Percentiles rank a stretch among this genome's conserved stretches.
Conservation (phyloP, 2,329 filamentous ascomycete genomes). For the Cladosporium sp. region DNA sequence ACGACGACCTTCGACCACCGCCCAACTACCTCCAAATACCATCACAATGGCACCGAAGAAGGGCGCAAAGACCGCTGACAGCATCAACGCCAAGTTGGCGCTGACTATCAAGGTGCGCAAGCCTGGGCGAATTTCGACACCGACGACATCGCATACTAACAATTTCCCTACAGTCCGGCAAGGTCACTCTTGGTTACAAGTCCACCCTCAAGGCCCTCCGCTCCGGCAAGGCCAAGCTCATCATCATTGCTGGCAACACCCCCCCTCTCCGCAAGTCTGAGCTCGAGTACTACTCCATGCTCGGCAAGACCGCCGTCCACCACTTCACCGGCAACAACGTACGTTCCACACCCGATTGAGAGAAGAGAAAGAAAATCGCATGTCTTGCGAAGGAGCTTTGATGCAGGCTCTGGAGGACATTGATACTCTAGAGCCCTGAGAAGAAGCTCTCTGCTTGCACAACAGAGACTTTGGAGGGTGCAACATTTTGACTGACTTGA, state of each 20-base stretch:
- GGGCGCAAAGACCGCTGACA: constrained; percentile 81
- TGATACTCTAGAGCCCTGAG: constrained; percentile 63
- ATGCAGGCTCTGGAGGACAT: constrained; percentile 33
- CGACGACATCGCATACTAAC: constrained; percentile 15
- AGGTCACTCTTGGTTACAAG: constrained; percentile 87
- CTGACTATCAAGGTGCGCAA: constrained; percentile 33
- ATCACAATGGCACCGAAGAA: constrained; percentile 69
- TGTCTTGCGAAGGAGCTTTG: constrained; percentile 34
- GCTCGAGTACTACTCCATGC: constrained; percentile 85
- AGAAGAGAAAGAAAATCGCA: constrained; percentile 15
- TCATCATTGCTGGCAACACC: constrained; percentile 93
- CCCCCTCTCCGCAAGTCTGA: constrained; percentile 97
- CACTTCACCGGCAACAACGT: constrained; percentile 99
- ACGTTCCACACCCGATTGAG: constrained; percentile 49
- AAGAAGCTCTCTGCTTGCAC: constrained; percentile 61
- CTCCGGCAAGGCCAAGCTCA: constrained; percentile 96
- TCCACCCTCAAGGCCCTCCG: constrained; percentile 85
- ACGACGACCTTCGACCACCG: constrained; percentile 13
- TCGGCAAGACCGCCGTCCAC: constrained; percentile 91
- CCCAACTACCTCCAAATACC: constrained; percentile 16
- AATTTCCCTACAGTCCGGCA: constrained; percentile 35
- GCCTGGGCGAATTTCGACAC: background rate
- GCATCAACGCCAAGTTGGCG: constrained; percentile 67
- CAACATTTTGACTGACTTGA: constrained; percentile 48
- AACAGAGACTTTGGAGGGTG: constrained; percentile 73